Conservation (phyloP, 257 asterid genomes). For the Plectranthus barbatus region DNA sequence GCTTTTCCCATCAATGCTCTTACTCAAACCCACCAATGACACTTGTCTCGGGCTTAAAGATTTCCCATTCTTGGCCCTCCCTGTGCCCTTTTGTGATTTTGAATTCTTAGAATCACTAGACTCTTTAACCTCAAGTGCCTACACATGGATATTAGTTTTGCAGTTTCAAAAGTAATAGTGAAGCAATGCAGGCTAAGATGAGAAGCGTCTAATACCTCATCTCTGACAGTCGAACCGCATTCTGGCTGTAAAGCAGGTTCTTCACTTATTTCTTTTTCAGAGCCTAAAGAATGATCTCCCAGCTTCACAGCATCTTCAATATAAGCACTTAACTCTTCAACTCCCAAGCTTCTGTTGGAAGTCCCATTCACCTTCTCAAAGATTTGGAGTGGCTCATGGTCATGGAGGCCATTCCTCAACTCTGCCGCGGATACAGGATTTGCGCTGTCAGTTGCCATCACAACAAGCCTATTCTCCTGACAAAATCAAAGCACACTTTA, state of each 20-base stretch:
- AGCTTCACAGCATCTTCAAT: conserved; percentile 28
- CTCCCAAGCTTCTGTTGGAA: conserved; percentile 17
- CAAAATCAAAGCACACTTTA: background rate
- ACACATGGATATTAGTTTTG: background rate
- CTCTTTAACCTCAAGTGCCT: conserved; percentile 26
- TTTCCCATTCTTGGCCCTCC: conserved; percentile 31
- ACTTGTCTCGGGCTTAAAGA: conserved; percentile 20
- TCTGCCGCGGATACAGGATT: conserved; percentile 20
- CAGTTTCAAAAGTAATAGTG: background rate
- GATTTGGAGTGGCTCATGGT: conserved; percentile 23
- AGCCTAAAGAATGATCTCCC: conserved; percentile 16
- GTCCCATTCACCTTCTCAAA: conserved; percentile 21
- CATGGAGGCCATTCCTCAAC: conserved; percentile 28
- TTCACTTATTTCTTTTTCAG: conserved; percentile 13
- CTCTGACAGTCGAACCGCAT: background rate
- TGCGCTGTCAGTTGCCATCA: conserved; percentile 31
- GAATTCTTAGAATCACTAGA: conserved; percentile 20
- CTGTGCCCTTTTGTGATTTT: conserved; percentile 22
- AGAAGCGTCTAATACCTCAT: conserved; percentile 16
- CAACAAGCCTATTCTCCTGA: conserved; percentile 22
- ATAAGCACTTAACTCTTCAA: conserved; percentile 24
- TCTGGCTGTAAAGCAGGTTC: conserved; percentile 27
- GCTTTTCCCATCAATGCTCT: conserved; percentile 30
- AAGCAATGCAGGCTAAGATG: background rate
- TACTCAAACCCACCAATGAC: conserved; percentile 18